Evolutionary conservation across 179 eudicot genomes (phyloP), one percentile per base, ranked within the genome.

Genomic region (Pouteria campechiana): DNA sequence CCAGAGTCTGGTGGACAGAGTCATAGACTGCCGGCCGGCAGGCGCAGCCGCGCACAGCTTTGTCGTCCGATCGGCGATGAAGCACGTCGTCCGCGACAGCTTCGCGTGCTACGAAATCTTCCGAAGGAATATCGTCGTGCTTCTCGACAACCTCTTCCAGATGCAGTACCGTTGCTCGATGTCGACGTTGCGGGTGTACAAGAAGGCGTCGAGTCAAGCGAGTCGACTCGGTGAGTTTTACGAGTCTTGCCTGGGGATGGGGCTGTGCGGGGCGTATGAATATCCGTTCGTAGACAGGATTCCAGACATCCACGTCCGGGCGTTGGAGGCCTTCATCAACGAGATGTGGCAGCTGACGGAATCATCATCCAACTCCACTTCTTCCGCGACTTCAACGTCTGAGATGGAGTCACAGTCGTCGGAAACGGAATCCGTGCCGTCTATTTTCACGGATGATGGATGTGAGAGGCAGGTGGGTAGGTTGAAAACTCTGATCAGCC

Each of bases 271-370:
- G 16, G 6, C 44, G 2, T 65, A 60, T 19, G 76, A 70, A 35
- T 65, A 48, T 44, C 76, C 72, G 1, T 33, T 44, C 5, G 30
- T 70, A 24, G 61, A 70, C 22, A 32, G 44, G 30, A 65, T 61
- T 6, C 76, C 76, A 10, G 27, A 32, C 1, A 61, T 70, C 2
- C 76, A 70, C 15, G 50, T 70, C 18, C 49, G 27, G 24, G 76
- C 72, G 3, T 59, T 70, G 3, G 76, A 58, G 23, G 44, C 7
- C 2, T 70, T 70, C 27, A 57, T 70, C 16, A 48, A 48, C 16
- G 62, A 68, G 14, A 43, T 70, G 65, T 60, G 72, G 68, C 61
- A 61, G 39, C 21, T 54, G 22, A 52, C 58, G 0, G 71, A 57
- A 6, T 24, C 54, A 1, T 52, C 57, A 1, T 56, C 68, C 0